Evolutionary conservation across 2,329 filamentous ascomycete species (phyloP).

Genomic region (Aspergillus calidoustus): DNA sequence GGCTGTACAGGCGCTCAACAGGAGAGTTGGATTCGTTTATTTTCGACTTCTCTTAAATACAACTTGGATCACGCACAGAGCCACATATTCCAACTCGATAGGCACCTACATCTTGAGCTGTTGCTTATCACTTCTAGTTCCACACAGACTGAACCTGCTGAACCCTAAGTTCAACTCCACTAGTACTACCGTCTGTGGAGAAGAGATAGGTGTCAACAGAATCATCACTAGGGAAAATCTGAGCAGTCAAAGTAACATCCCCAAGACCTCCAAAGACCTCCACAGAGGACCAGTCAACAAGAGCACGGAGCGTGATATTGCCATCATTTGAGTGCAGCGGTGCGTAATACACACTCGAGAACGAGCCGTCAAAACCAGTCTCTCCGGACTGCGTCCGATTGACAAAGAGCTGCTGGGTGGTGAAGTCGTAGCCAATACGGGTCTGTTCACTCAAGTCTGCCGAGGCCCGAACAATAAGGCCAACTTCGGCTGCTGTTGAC

Average conservation of each 20-base stretch:
- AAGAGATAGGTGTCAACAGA: conserved; percentile 23
- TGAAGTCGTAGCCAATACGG: no score
- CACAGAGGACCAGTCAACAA: conserved; percentile 35
- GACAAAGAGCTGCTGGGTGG: no score
- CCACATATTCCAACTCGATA: no score
- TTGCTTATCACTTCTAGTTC: conserved; percentile 1
- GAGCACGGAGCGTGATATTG: conserved; percentile 24
- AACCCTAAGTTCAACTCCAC: conserved; percentile 18
- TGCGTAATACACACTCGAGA: neutral
- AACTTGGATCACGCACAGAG: no score
- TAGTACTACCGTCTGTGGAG: conserved; percentile 23
- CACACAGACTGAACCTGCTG: conserved; percentile 19
- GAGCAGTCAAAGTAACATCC: conserved; percentile 29
- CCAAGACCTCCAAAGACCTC: conserved; percentile 33
- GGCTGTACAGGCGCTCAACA: no score
- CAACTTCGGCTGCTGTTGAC: no score
- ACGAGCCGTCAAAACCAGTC: neutral
- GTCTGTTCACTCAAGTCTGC: no score
- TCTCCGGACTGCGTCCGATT: conserved; percentile 14
- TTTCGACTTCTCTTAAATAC: no score
- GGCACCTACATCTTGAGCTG: neutral
- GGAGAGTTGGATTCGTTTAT: no score
- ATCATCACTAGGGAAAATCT: conserved; percentile 30
- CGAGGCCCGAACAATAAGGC: no score
- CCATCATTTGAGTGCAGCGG: conserved; percentile 7